Evolutionary conservation across 139 green algal genomes (phyloP).

Genomic region (Auxenochlorella protothecoides): DNA sequence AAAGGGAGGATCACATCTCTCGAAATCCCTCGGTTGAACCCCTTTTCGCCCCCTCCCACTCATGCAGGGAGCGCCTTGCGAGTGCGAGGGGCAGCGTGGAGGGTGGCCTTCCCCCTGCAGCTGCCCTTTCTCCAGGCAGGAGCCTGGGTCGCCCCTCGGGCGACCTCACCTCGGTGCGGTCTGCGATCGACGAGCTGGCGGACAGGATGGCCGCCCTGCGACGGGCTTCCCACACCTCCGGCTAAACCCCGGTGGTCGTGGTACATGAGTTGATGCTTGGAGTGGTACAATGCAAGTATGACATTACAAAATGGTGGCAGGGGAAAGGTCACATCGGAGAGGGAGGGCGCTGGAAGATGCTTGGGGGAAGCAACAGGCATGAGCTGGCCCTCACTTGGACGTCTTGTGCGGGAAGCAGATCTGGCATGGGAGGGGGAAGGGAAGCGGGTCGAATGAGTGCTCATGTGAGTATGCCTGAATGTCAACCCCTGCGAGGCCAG

Average conservation of each 20-base stretch:
- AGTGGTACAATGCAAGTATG: background rate
- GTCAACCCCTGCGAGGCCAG: no score
- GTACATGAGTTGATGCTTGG: background rate
- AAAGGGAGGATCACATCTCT: background rate
- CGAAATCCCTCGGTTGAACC: background rate
- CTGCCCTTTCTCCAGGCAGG: background rate
- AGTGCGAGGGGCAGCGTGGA: background rate
- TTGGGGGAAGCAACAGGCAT: background rate
- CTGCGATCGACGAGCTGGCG: background rate
- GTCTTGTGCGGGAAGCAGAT: conserved; percentile 34
- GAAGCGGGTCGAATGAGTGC: no score
- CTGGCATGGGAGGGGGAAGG: conserved; percentile 5
- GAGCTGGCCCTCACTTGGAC: background rate
- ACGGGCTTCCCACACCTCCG: background rate
- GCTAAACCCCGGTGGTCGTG: background rate
- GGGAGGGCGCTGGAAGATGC: background rate
- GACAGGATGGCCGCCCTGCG: background rate
- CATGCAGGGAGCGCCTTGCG: background rate
- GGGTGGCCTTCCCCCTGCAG: background rate
- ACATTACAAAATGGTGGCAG: background rate
- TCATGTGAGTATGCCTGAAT: no score
- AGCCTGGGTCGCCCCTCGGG: background rate
- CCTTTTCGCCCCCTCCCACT: no score
- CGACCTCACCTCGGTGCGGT: background rate
- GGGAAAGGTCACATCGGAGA: background rate